Base-by-base conservation (phyloP, 2,329 filamentous ascomycete genomes). In the Penicillium decumbens region DNA sequence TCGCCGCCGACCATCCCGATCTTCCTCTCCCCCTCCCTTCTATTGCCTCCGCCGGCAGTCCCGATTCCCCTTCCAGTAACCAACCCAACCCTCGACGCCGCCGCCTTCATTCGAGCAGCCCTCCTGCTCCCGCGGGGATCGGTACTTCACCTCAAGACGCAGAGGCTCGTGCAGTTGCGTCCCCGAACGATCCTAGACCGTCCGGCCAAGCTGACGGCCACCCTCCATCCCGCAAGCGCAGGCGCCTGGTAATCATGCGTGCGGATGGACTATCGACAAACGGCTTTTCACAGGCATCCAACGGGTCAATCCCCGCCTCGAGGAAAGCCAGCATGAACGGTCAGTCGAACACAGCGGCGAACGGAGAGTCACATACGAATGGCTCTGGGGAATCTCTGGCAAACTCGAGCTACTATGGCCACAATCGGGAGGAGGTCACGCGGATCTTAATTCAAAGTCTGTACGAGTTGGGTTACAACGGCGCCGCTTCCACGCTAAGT, bases 341-440 rank as follows among this genome's bases (percentile, higher is more conserved):
- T 30, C 77, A 80, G 33, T 70, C 76, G 13, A 57, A 58, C 49
- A 49, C 54, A 28, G 56, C 49, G 49, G 68, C 64, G 47, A 73
- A 72, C 55, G 69, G 71, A 25, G 66, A 67, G 25, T 59, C 65
- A 28, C 63, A 69, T 10, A 64, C 66, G 15, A 75, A 73, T 52
- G 73, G 73, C 27, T 65, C 71, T 3, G 60, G 62, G 35, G 70
- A 67, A 46, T 60, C 65, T 9, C 54, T 60, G 4, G 56, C 33
- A 53, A 61, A 41, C 52, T 65, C 75, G 4, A 75, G 75, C 29
- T 97, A 95, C 68, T 86, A 84, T 64, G 91, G 90, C 15, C 92
- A 97, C 66, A 83, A 93, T 65, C 83, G 89, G 66, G 90, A 95
- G 75, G 92, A 98, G 73, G 86, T 97, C 39, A 95, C 92, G 4